Conservation (phyloP, 495 filamentous ascomycete genomes). For the Letharia columbiana region DNA sequence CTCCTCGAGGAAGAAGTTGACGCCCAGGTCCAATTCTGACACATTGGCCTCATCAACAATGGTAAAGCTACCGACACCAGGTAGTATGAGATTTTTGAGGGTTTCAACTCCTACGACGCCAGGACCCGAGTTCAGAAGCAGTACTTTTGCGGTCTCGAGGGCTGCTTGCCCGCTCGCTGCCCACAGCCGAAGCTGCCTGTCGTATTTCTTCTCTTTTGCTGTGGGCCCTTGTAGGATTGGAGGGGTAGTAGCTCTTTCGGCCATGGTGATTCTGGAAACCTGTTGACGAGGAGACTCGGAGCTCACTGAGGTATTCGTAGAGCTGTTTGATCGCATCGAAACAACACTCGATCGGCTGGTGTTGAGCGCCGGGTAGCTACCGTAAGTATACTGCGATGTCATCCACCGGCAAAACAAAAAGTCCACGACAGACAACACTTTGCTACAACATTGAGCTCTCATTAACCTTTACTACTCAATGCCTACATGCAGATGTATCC, state of each 20-base stretch:
- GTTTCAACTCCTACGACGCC: slow-evolving; percentile 84
- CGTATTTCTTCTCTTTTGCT: slow-evolving; percentile 89
- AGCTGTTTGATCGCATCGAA: neutral
- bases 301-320: neutral
- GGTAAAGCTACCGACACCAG: slow-evolving; percentile 88
- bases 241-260: slow-evolving; percentile 19
- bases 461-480: neutral
- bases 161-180: slow-evolving; percentile 85
- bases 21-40: slow-evolving; percentile 72
- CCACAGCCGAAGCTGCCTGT: slow-evolving; percentile 92
- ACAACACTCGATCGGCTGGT: neutral
- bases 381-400: neutral
- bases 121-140: slow-evolving; percentile 68
- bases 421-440: neutral
- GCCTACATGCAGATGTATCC: neutral
- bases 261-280: slow-evolving; percentile 15
- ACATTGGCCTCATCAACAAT: slow-evolving; percentile 78
- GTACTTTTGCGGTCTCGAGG: slow-evolving; percentile 79
- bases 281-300: neutral
- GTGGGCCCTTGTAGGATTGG: slow-evolving; percentile 43
- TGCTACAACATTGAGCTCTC: neutral
- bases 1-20: slow-evolving; percentile 93
- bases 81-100: slow-evolving; percentile 92
- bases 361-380: neutral
- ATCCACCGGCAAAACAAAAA: no score